Evolutionary conservation across 2,329 filamentous ascomycete genomes (phyloP).

Genomic region (Aspergillus fumigatiaffinis): DNA sequence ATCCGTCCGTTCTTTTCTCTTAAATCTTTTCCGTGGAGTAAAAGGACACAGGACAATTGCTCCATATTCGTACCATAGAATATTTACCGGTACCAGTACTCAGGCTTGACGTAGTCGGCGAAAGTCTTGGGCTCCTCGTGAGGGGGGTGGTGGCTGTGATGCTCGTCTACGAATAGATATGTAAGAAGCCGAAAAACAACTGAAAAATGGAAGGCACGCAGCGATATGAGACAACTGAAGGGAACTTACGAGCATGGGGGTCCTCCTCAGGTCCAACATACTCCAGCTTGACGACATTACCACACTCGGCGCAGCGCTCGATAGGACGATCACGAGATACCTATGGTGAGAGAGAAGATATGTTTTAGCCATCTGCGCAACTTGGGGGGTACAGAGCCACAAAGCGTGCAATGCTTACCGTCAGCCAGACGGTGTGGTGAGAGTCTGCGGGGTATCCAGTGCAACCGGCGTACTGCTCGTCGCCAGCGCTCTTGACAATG

Average conservation of each 20-base stretch:
- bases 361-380: neutral
- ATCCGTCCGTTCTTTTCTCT: neutral
- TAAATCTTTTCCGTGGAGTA: neutral
- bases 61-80: constrained; percentile 14
- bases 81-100: constrained; percentile 72
- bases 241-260: constrained; percentile 52
- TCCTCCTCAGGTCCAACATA: constrained; percentile 83
- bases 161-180: constrained; percentile 30
- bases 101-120: constrained; percentile 89
- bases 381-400: constrained; percentile 1
- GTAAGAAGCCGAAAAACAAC: neutral
- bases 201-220: neutral
- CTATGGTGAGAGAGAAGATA: constrained; percentile 41
- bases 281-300: constrained; percentile 95
- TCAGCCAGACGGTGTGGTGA: constrained; percentile 86
- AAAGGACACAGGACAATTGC: constrained; percentile 8
- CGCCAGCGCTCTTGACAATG: constrained; percentile 81
- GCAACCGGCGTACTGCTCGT: constrained; percentile 96
- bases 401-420: constrained; percentile 55
- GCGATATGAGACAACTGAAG: neutral
- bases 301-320: constrained; percentile 95
- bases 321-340: constrained; percentile 84
- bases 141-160: constrained; percentile 45
- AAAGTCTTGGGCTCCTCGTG: constrained; percentile 90
- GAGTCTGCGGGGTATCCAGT: constrained; percentile 91